phyloP scores from a whole-genome alignment of 352 stramenopile species.

The Phytophthora citrophthora region DNA sequence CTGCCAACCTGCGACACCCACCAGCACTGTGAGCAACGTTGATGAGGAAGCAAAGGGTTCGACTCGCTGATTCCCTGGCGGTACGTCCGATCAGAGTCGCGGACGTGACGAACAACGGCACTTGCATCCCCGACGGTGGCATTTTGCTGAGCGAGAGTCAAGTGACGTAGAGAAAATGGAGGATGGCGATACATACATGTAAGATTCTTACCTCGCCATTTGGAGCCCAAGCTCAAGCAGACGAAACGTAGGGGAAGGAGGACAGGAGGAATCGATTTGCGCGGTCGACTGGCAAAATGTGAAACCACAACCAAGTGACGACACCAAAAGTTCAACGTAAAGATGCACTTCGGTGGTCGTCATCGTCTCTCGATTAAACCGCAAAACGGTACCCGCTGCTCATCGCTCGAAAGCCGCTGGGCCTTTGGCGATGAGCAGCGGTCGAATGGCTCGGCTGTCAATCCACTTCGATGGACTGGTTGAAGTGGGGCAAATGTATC shows the following conservation, averaged over 20 bases:
- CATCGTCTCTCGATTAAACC: background rate
- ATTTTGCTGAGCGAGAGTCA: slow-evolving; percentile 8
- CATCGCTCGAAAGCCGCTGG: too few species aligned
- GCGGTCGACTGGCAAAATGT: slow-evolving; percentile 26
- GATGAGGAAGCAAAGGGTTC: slow-evolving; percentile 15
- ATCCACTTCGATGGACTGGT: too few species aligned
- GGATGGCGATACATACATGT: background rate
- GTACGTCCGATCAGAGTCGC: too few species aligned
- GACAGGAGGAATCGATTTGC: slow-evolving; percentile 6
- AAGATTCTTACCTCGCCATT: slow-evolving; percentile 6
- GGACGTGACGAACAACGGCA: slow-evolving; percentile 10
- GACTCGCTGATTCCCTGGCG: background rate
- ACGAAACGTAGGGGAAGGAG: slow-evolving; percentile 3
- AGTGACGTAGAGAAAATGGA: background rate
- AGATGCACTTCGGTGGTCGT: slow-evolving; percentile 32
- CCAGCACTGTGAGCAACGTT: slow-evolving; percentile 13
- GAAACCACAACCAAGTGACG: slow-evolving; percentile 1
- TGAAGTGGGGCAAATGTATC: too few species aligned
- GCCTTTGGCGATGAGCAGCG: background rate
- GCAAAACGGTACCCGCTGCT: too few species aligned
- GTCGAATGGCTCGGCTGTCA: too few species aligned
- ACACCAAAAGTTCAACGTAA: slow-evolving; percentile 9
- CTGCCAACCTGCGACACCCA: slow-evolving; percentile 13
- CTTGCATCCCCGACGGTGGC: background rate
- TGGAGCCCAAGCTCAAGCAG: slow-evolving; percentile 6